Evolutionary conservation across 2,329 filamentous ascomycete genomes (phyloP).

Genomic region (Neopestalotiopsis sp.): DNA sequence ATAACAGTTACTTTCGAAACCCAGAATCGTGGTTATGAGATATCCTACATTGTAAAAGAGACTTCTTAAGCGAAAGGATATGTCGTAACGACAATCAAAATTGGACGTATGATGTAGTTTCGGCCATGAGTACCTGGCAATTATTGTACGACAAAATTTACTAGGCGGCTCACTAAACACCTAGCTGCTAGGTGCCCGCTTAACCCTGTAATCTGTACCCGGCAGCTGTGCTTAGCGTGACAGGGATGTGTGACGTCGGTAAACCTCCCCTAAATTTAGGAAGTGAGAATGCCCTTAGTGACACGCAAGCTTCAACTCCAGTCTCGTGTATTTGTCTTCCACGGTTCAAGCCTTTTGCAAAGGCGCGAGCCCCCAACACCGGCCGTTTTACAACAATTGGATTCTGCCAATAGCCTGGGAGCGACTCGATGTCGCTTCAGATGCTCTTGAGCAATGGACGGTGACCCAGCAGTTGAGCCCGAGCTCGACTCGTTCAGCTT

Average conservation of each 20-base stretch:
- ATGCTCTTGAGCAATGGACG: slow-evolving; percentile 62
- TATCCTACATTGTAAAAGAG: no score
- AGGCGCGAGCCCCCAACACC: background rate
- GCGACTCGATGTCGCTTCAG: slow-evolving; percentile 25
- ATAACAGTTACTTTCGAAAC: no score
- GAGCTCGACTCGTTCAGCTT: slow-evolving; percentile 85
- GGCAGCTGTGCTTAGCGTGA: slow-evolving; percentile 1
- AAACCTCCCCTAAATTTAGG: slow-evolving; percentile 15
- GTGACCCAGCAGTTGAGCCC: slow-evolving; percentile 72
- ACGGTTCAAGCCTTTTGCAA: no score
- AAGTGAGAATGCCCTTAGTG: slow-evolving; percentile 1
- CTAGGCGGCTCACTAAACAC: no score
- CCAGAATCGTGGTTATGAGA: no score
- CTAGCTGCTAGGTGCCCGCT: no score
- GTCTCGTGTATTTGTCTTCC: background rate
- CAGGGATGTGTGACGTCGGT: slow-evolving; percentile 22
- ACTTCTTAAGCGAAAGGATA: no score
- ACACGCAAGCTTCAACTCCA: slow-evolving; percentile 11
- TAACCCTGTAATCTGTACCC: background rate
- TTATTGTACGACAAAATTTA: no score
- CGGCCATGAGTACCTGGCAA: no score
- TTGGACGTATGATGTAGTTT: no score
- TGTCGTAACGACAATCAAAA: no score
- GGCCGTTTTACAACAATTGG: background rate
- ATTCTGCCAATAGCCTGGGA: background rate